Conservation (phyloP, 2,329 filamentous ascomycete species). For the Penicillium sp. region DNA sequence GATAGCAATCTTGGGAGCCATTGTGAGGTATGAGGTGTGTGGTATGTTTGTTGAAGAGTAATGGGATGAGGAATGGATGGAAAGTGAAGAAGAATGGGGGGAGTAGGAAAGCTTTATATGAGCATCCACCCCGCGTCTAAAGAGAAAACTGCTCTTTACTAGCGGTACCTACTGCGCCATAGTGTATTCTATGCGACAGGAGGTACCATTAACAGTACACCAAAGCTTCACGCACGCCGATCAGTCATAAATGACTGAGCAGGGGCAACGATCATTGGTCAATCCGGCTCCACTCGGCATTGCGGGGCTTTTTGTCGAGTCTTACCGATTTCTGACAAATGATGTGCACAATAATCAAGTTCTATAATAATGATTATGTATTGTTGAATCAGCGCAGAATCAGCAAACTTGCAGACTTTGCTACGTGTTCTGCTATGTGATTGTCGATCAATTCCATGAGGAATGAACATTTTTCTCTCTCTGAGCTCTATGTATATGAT, state of each 20-base stretch:
- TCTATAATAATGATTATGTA: neutral
- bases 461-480: neutral
- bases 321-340: constrained; percentile 40
- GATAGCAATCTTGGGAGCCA: constrained; percentile 91
- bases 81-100: constrained; percentile 2
- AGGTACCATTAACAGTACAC: constrained; percentile 16
- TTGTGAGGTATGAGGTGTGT: constrained; percentile 50
- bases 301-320: constrained; percentile 22
- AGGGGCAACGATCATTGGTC: constrained; percentile 13
- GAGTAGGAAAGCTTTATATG: constrained; percentile 8
- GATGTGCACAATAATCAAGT: neutral
- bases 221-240: constrained; percentile 12
- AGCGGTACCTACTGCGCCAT: constrained; percentile 4
- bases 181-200: neutral
- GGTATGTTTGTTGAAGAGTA: constrained; percentile 1
- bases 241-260: constrained; percentile 33
- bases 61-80: constrained; percentile 4
- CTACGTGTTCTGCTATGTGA: neutral
- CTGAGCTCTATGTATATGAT: neutral
- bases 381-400: neutral
- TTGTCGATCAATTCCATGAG: neutral
- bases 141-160: neutral
- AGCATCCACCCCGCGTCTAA: neutral
- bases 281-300: constrained; percentile 10
- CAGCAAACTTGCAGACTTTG: neutral